Evolutionary conservation across 192 early-diverging fungal species (phyloP), one percentile per base, ranked within the genome.

Genomic region (Gryganskiella cystojenkinii): DNA sequence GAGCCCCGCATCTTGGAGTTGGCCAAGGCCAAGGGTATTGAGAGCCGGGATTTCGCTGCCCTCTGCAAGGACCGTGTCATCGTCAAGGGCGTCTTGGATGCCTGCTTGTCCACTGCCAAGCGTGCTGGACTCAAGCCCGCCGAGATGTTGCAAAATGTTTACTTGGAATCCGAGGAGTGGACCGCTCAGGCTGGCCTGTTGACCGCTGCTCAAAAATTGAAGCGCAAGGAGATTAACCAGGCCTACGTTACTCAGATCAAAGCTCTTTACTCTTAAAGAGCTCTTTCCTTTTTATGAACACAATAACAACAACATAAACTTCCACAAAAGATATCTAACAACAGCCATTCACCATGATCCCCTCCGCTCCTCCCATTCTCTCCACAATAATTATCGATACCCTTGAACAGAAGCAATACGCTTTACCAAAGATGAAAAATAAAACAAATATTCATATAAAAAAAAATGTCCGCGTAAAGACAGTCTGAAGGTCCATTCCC

Each of bases 141-240:
- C 22, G 95, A 99, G 80, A 78, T 91, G 59, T 57, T 98, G 31
- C 80, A 85, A 22, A 83, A 82, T 31, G 84, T 98, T 22, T 81
- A 83, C 34, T 56, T 99, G 43, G 85, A 84, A 53, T 58, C 71
- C 3, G 95, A 93, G 45, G 90, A 95, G 72, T 99, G 98, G 98
- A 97, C 95, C 6, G 87, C 95, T 17, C 89, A 97, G 83, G 94
- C 91, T 82, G 90, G 88, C 10, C 69, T 92, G 65, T 80, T 95
- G 82, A 99, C 98, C n/a, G 94, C 98, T 24, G 95, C 96, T n/a
- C 92, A 92, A 81, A 98, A 98, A 83, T 76, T 98, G 53, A 92
- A 95, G 55, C 90, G 97, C 34, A 88, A 87, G 30, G 93, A 88
- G 45, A 92, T 99, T 50, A 81, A 84, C 58, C 83, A 90, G 56